Conservation (phyloP, 805 yeast genomes). For the Monosporozyma aerobia region DNA sequence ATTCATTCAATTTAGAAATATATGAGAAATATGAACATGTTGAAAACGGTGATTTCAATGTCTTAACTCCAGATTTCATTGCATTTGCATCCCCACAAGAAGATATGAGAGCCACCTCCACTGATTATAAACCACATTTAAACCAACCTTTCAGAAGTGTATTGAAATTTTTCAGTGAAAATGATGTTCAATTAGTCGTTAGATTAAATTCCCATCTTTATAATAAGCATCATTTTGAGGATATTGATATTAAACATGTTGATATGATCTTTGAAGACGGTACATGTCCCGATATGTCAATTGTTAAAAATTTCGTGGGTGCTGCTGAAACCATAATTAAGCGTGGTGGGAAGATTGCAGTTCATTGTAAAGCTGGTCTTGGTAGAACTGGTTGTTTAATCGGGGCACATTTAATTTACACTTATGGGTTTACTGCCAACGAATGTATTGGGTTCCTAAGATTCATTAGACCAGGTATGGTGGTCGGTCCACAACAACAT, state of each 20-base stretch:
- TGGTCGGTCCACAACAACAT: slow-evolving; percentile 99
- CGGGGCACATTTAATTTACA: slow-evolving; percentile 93
- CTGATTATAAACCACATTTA: slow-evolving; percentile 26
- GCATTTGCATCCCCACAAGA: slow-evolving; percentile 97
- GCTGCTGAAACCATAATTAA: slow-evolving; percentile 85
- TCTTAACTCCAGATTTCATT: slow-evolving; percentile 83
- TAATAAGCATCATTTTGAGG: slow-evolving; percentile 74
- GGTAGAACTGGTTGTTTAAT: slow-evolving; percentile 97
- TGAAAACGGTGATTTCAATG: slow-evolving; percentile 94
- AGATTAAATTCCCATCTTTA: slow-evolving; percentile 87
- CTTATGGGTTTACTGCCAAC: slow-evolving; percentile 93
- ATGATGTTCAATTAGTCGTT: slow-evolving; percentile 80
- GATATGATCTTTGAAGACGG: slow-evolving; percentile 98
- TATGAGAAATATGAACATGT: slow-evolving; percentile 92
- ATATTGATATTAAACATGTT: slow-evolving; percentile 74
- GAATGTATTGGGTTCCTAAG: slow-evolving; percentile 97
- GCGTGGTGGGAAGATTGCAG: slow-evolving; percentile 89
- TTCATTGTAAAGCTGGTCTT: slow-evolving; percentile 97
- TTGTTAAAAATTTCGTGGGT: slow-evolving; percentile 86
- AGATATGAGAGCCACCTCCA: slow-evolving; percentile 30
- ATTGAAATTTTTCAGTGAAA: slow-evolving; percentile 59
- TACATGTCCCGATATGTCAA: slow-evolving; percentile 91
- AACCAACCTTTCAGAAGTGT: slow-evolving; percentile 79
- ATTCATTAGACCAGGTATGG: slow-evolving; percentile 97
- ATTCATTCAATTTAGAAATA: slow-evolving; percentile 81